Evolutionary conservation across 2,329 filamentous ascomycete genomes (phyloP), one percentile per base, ranked within the genome.

Genomic region (Trichoderma sp.): DNA sequence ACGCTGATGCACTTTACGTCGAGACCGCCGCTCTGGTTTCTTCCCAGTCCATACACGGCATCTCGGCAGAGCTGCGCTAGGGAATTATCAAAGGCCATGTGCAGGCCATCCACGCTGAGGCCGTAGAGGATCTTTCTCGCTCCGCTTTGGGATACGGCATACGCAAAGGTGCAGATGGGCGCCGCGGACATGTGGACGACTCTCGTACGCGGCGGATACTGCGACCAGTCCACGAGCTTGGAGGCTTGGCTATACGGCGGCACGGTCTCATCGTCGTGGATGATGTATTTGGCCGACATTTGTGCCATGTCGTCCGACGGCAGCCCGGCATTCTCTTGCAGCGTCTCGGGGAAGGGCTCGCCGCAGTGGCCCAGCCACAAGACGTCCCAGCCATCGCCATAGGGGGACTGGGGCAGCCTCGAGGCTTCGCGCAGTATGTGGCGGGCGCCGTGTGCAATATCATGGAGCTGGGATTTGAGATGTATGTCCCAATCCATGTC

Each of bases 301-400:
- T 56, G 17, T 7, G 54, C 34, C 15, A 56, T 15, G 14, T 43
- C 24, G 7, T 60, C 50, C 14, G 19, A 43, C 10, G 64, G 50
- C 12, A 63, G 14, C 5, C 44, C 43, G 14, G 41, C 19, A 34
- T 55, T 48, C 50, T 66, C 60, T 15, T 58, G 44, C 45, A 78
- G 77, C 68, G 55, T 58, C 55, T 58, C 55, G 6, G 73, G 65
- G 73, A 75, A 59, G 67, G 68, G 70, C 72, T 75, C 21, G 76
- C 78, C 64, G 79, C 83, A 69, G 66, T 81, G 79, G 14, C 82
- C 82, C 1, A 82, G 72, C 81, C 81, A 83, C 5, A 84, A 74
- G 7, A 83, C 64, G 63, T 84, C 82, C 82, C 82, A 84, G 62
- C 78, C 71, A 61, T 79, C 78, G 14, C 82, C 80, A 65, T 83